These are phyloP conservation scores for Thuidium tamariscinum DNA, from an alignment of 225 moss, liverwort and hornwort genomes.

Conservation along the genomic window DNA sequence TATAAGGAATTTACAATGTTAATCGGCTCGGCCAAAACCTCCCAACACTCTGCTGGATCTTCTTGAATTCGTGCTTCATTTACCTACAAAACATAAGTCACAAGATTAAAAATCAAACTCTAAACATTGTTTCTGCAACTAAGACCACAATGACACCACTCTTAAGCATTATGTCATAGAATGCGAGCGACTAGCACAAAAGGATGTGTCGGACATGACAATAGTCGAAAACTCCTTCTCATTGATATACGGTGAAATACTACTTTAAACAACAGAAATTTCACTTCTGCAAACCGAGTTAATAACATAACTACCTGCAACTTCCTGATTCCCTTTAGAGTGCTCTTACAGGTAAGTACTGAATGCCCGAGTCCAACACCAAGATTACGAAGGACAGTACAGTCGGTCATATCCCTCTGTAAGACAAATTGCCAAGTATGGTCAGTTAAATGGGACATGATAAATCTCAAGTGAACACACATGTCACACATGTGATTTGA, in stretches of 20 bases:
- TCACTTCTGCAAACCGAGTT: background rate
- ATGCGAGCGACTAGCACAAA: background rate
- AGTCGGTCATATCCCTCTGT: slow-evolving; percentile 74
- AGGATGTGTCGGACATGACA: background rate
- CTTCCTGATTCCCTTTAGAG: slow-evolving; percentile 57
- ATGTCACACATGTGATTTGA: background rate
- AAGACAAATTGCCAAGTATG: background rate
- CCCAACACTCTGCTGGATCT: slow-evolving; percentile 56
- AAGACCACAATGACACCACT: background rate
- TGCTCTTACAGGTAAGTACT: slow-evolving; percentile 73
- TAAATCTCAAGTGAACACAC: background rate
- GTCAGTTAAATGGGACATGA: background rate
- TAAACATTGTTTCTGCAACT: background rate
- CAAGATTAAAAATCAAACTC: background rate
- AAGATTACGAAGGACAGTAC: slow-evolving; percentile 67
- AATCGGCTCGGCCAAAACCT: slow-evolving; percentile 80
- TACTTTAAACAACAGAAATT: background rate
- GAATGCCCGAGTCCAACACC: slow-evolving; percentile 77
- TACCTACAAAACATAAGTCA: slow-evolving; percentile 21
- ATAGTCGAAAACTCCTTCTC: background rate
- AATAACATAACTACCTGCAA: slow-evolving; percentile 31
- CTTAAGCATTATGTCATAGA: background rate
- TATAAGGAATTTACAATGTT: slow-evolving; percentile 48
- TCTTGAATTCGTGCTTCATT: slow-evolving; percentile 48
- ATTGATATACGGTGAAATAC: background rate